Evolutionary conservation across 768 basidiomycete species (phyloP), one percentile per base, ranked within the genome.

Genomic region (Clavulina sp.): DNA sequence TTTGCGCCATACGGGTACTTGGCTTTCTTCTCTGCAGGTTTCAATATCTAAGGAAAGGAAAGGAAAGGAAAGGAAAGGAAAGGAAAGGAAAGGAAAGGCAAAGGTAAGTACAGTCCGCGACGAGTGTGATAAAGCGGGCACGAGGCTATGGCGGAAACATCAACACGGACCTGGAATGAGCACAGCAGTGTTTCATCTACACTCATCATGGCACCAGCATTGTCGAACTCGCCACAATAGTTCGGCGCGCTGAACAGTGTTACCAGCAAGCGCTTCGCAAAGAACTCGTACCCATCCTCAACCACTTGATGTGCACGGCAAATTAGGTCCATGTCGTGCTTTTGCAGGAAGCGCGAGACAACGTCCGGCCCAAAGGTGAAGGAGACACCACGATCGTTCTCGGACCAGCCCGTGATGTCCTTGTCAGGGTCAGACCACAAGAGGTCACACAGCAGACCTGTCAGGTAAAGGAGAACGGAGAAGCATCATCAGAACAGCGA

Each of bases 361-460:
- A 99, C 93, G 63, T 97, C 93, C 23, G 92, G 89, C 5, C 93
- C 93, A 66, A 96, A 99, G 23, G 93, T 97, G 69, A 99, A 99
- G 38, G 91, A 95, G 48, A 99, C 93, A 53, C 93, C 93, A 63
- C 93, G 77, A 66, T 99, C 93, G 65, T 99, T 99, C 71, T 99
- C 93, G 65, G 87, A 89, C 93, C 93, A 99, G 4, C 93, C 93
- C 13, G 88, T 92, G 64, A 97, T 96, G 63, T 96, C 93, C 67
- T 97, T 96, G 73, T 97, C 93, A 33, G 93, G 93, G 69, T 99
- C 93, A 51, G 93, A 93, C 93, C 93, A 99, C 62, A 99, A 70
- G 48, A 99, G 73, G 66, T 99, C 93, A 64, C 89, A 97, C 31
- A 97, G 76, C 41, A 96, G 72, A 51, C 93, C 92, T 33, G 51